These are phyloP conservation scores for Massarina eburnea DNA, from an alignment of 2,329 filamentous ascomycete genomes.

Conservation along the genomic window DNA sequence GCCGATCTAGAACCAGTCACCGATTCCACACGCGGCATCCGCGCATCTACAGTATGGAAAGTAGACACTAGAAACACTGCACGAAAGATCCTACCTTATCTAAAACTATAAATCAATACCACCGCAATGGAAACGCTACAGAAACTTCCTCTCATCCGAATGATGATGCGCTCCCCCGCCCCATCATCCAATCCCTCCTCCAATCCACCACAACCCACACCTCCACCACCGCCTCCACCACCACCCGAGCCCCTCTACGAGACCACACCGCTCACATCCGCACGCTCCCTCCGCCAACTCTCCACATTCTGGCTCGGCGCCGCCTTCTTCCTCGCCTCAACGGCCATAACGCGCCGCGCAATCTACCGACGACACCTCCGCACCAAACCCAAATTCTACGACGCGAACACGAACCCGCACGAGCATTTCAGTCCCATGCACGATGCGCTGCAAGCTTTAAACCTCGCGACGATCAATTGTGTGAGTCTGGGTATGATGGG, in stretches of 20 bases:
- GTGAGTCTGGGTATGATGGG: conserved; percentile 72
- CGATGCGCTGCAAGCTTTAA: conserved; percentile 81
- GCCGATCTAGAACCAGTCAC: background rate
- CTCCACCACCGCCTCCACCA: conserved; percentile 34
- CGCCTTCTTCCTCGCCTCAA: conserved; percentile 72
- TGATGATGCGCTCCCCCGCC: conserved; percentile 25
- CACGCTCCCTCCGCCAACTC: conserved; percentile 62
- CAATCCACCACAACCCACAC: conserved; percentile 49
- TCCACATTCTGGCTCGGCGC: conserved; percentile 74
- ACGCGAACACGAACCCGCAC: conserved; percentile 55
- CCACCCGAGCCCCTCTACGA: conserved; percentile 24
- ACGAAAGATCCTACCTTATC: background rate
- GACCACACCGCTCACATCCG: conserved; percentile 43
- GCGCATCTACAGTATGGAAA: conserved; percentile 17
- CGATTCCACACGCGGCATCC: conserved; percentile 11
- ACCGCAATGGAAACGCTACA: conserved; percentile 21
- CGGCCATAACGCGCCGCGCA: conserved; percentile 64
- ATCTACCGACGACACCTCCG: conserved; percentile 64
- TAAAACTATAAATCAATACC: too few species aligned
- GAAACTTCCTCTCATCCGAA: conserved; percentile 22
- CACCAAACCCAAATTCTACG: conserved; percentile 71
- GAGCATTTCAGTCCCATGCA: conserved; percentile 62
- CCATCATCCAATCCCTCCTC: conserved; percentile 19
- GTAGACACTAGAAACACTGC: conserved; percentile 19
- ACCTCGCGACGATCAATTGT: conserved; percentile 85